These are phyloP conservation scores for Thielaviopsis punctulata DNA, from an alignment of 2,329 filamentous ascomycete genomes.

Conservation along the genomic window DNA sequence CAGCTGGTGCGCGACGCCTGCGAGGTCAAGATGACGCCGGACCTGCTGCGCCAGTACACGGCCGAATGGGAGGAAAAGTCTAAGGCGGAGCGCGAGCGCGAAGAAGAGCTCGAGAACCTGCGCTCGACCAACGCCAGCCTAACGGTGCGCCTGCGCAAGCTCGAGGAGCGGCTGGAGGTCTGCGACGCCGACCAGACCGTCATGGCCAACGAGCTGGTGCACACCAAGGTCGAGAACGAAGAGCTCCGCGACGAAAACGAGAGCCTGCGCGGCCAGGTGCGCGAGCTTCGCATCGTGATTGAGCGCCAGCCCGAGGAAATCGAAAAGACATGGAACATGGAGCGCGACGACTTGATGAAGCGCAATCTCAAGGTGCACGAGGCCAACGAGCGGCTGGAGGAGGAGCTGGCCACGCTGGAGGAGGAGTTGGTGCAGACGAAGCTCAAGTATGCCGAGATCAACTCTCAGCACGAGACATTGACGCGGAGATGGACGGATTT, in stretches of 20 bases:
- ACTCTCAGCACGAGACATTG: conserved; percentile 52
- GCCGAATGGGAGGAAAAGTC: conserved; percentile 86
- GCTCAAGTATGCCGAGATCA: conserved; percentile 83
- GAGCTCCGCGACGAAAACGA: conserved; percentile 81
- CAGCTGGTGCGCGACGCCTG: conserved; percentile 86
- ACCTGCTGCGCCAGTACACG: conserved; percentile 65
- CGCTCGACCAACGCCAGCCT: conserved; percentile 49
- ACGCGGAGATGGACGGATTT: conserved; percentile 65
- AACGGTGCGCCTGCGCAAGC: conserved; percentile 57
- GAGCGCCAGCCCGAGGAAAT: conserved; percentile 81
- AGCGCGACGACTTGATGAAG: conserved; percentile 85
- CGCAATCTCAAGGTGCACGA: conserved; percentile 87
- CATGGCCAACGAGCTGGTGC: conserved; percentile 79
- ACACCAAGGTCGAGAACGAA: conserved; percentile 85
- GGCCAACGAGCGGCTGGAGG: conserved; percentile 75
- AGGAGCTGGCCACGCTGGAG: conserved; percentile 82
- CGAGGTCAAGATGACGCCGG: conserved; percentile 66
- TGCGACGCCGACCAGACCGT: conserved; percentile 82
- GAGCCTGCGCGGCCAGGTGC: conserved; percentile 65
- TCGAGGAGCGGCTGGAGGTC: conserved; percentile 78
- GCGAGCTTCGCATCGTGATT: conserved; percentile 70
- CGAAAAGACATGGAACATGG: conserved; percentile 60
- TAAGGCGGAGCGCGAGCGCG: conserved; percentile 62
- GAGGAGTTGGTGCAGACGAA: conserved; percentile 84
- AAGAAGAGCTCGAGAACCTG: conserved; percentile 62